Base-by-base conservation (phyloP, 352 stramenopile species). In the Phytophthora pisi region DNA sequence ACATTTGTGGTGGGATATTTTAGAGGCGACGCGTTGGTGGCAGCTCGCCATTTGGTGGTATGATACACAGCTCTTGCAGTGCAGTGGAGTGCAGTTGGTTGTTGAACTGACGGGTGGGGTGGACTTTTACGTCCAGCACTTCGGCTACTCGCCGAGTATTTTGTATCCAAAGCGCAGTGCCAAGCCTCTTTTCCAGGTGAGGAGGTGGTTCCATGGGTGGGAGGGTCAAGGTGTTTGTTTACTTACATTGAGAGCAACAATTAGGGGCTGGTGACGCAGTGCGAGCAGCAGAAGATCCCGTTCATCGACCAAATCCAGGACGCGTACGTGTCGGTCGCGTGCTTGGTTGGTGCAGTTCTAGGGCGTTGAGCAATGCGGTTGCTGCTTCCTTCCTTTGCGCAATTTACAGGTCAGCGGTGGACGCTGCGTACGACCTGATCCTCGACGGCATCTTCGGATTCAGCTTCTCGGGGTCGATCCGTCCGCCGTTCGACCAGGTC, bases 381-480 rank as follows among this genome's bases (percentile, higher is more conserved):
- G 45, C 46, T 47, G 18, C 13, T 59, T 11, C 30, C 31, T 42
- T 5, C 10, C 1, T 45, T 23, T 31, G 0, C 38, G 28, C 40
- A 28, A 51, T 28, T 10, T 53, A 20, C 57, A 92, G 86, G 0
- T 50, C 71, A 16, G 56, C 72, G 28, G 34, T 95, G n/a, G 80
- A 93, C 43, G 43, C 59, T 1, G 20, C 77, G 13, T 98, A 90
- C 65, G 87, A 97, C 62, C 52, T 98, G n/a, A 92, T 99, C 36
- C 72, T 99, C 7, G 98, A 99, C 73, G 93, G 93, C 6, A 97
- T 99, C 47, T 99, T 99, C 83, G 98, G 98, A 5, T 99, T 99
- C 81, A 98, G 93, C 52, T 99, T 96, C 64, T 76, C 82, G 42
- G 97, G 97, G 3, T 80, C 67, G 8, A 84, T 96, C 57, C 89